phyloP scores from a whole-genome alignment of 179 eudicot genomes.

The Silene noctiflora region DNA sequence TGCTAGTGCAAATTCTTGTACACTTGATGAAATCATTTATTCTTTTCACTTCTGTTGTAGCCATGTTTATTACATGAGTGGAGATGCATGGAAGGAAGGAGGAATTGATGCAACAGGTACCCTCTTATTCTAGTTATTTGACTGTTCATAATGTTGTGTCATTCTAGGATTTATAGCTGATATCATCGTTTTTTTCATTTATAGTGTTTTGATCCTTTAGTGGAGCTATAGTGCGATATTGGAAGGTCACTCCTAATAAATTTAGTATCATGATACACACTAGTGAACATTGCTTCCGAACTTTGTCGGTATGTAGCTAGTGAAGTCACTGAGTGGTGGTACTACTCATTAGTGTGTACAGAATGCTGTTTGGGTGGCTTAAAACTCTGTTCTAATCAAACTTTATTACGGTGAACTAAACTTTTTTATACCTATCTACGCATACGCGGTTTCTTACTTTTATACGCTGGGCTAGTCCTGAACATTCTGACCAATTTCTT shows the following conservation, averaged over 20 bases:
- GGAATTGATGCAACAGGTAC: slow-evolving; percentile 98
- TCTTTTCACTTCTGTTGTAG: slow-evolving; percentile 36
- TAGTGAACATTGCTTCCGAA: neutral
- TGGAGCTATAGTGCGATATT: neutral
- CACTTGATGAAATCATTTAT: slow-evolving; percentile 10
- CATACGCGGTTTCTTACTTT: neutral
- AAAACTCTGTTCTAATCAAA: neutral
- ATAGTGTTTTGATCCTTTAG: neutral
- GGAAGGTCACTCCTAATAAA: neutral
- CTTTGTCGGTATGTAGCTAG: neutral
- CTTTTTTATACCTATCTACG: neutral
- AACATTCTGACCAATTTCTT: neutral
- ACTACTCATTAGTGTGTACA: neutral
- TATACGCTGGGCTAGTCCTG: neutral
- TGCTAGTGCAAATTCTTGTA: neutral
- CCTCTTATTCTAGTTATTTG: slow-evolving; percentile 25
- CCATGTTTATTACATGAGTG: slow-evolving; percentile 98
- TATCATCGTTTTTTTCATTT: neutral
- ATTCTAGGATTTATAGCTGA: neutral
- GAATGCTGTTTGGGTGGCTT: neutral
- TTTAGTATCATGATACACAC: neutral
- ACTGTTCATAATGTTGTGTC: neutral
- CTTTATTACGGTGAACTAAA: neutral
- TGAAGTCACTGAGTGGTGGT: neutral
- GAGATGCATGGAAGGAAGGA: slow-evolving; percentile 99